These are phyloP conservation scores for Podospora conica DNA, from an alignment of 495 filamentous ascomycete genomes.

Conservation along the genomic window DNA sequence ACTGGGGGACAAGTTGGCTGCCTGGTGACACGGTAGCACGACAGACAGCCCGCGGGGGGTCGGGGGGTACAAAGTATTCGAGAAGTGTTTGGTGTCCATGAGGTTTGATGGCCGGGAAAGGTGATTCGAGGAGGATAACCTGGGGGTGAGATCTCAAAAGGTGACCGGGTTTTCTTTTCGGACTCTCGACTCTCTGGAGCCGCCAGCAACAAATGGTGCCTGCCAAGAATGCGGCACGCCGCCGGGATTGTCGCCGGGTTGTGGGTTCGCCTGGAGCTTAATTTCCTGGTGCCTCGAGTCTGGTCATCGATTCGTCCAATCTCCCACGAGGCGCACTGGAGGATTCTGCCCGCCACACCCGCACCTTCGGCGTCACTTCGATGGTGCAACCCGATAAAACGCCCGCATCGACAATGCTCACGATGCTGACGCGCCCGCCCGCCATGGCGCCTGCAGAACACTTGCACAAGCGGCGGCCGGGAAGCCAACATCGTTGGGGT, in stretches of 20 bases:
- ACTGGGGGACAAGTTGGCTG: too few relatives aligned
- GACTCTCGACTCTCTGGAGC: not conserved
- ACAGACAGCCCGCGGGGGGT: too few relatives aligned
- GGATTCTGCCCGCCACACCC: not conserved
- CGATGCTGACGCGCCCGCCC: not conserved
- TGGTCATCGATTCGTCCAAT: not conserved
- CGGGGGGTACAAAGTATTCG: too few relatives aligned
- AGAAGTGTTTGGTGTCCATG: not conserved
- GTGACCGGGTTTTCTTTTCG: not conserved
- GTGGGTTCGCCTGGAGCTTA: not conserved
- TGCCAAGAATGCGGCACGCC: not conserved
- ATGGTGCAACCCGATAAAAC: not conserved
- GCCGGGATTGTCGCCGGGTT: not conserved
- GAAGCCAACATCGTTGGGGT: not conserved
- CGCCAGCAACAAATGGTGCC: not conserved
- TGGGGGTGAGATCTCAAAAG: not conserved
- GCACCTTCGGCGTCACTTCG: not conserved
- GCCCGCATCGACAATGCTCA: not conserved
- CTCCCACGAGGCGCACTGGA: not conserved
- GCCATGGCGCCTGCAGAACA: not conserved
- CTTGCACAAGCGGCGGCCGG: too few relatives aligned
- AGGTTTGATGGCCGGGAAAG: not conserved
- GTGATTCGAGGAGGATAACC: not conserved
- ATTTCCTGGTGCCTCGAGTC: not conserved
- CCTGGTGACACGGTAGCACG: not conserved